Conservation (phyloP, 176 grass and related monocot species). For the Aegilops tauschii region DNA sequence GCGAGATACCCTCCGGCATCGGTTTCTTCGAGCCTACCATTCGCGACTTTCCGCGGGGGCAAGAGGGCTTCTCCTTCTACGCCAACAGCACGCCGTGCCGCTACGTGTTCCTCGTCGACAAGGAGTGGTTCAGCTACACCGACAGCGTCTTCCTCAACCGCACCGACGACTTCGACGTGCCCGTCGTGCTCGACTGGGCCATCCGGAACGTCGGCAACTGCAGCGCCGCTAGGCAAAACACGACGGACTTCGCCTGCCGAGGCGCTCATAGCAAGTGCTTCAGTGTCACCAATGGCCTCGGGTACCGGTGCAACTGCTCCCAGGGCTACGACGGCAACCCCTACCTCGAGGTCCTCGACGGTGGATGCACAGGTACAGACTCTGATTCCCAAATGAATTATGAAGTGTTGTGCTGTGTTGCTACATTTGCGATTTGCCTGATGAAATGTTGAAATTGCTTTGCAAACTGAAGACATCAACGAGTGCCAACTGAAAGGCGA, state of each 20-base stretch:
- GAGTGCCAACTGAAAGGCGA: neutral
- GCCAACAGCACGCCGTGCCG: neutral
- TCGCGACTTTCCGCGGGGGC: neutral
- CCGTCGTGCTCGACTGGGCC: conserved; percentile 64
- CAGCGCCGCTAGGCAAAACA: conserved; percentile 6
- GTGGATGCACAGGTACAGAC: neutral
- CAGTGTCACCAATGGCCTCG: neutral
- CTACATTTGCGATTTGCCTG: neutral
- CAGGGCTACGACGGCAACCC: neutral
- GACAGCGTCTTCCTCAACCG: neutral
- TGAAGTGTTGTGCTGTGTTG: too few relatives aligned
- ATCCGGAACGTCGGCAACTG: conserved; percentile 35
- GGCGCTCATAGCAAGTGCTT: neutral
- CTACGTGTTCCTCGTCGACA: neutral
- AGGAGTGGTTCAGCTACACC: conserved; percentile 17
- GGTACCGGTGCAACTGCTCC: neutral
- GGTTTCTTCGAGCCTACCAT: neutral
- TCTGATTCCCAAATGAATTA: neutral
- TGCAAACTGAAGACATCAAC: neutral
- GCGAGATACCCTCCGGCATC: neutral
- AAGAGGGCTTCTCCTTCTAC: accelerated
- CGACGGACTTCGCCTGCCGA: conserved; percentile 42
- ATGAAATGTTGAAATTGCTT: neutral
- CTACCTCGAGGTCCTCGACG: neutral
- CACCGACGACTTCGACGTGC: conserved; percentile 25